Conservation (phyloP, 1,139 yeast genomes). For the Saccharomyces pastorianus region DNA sequence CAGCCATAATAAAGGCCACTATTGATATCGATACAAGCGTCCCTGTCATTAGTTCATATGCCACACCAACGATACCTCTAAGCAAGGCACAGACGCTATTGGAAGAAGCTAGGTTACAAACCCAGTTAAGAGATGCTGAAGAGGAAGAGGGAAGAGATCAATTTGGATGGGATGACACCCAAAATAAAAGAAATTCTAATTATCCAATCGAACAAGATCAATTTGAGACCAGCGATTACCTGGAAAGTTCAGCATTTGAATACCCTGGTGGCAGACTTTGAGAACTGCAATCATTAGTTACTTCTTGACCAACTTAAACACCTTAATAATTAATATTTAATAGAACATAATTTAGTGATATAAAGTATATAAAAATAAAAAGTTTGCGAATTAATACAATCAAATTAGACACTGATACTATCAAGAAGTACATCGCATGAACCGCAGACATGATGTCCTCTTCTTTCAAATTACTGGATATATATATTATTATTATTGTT, state of each 20-base stretch:
- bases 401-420: neutral
- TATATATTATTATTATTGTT: neutral
- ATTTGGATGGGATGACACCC: constrained; percentile 15
- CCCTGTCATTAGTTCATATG: constrained; percentile 87
- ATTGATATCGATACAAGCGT: constrained; percentile 89
- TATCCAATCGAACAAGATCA: neutral
- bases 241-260: neutral
- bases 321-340: neutral
- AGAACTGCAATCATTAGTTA: neutral
- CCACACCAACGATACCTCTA: constrained; percentile 85
- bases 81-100: constrained; percentile 79
- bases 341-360: neutral
- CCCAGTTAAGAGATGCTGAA: constrained; percentile 45
- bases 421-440: neutral
- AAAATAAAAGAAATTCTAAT: constrained; percentile 5
- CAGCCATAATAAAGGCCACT: constrained; percentile 89
- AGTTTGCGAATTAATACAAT: neutral
- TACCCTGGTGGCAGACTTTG: neutral
- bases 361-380: neutral
- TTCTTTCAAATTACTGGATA: too few species aligned
- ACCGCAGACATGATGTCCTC: too few species aligned
- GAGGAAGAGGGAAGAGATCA: constrained; percentile 16
- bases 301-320: neutral
- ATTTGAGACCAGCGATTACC: neutral
- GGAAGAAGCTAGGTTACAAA: constrained; percentile 70